Base-by-base conservation (phyloP, 164 flowering plant species). In the Stephania yunnanensis region DNA sequence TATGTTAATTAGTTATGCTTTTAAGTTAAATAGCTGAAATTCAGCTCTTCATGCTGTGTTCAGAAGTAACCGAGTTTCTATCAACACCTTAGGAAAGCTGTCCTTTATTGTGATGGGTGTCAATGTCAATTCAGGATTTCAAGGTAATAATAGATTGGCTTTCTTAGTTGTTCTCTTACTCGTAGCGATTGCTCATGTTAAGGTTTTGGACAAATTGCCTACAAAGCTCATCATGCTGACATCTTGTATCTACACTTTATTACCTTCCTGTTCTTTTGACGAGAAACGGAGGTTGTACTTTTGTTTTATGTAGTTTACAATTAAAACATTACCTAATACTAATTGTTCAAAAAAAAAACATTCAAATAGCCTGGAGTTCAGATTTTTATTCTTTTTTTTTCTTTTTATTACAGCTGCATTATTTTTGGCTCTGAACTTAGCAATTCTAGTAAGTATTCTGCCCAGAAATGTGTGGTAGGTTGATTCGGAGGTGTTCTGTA, bases 71-170 rank as follows among this genome's bases (percentile, higher is more conserved):
- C 92, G 93, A 84, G 87, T 58, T 89, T 92, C 75, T 82, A 84
- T 82, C 97, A 92, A 80, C 83, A 84, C 65, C 71, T 85, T 79
- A 92, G 95, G 76, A 95, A 92, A 83, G 95, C 97, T 44, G 87
- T 92, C 77, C 74, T 91, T 65, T 77, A 91, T 77, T 93, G 95
- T 31, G 93, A 90, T 75, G 97, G 97, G 74, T 92, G 97, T 46
- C 97, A 92, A 10, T 86, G 87, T 81, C 97, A 92, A 82, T 81
- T 88, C 48, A 86, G 83, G 78, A 89, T 73, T 82, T 87, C 10
- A 91, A 89, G 95, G 95, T 90, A 78, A 79, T 90, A 78, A 79
- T 10, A 12, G 55, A 44, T 64, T 65, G 22, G 29, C 25, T 5
- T 66, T 45, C 19, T 66, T 44, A 36, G 20, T 15, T 11, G n/a